Base-by-base conservation (phyloP, 768 basidiomycete species). In the Rhodocollybia butyracea region DNA sequence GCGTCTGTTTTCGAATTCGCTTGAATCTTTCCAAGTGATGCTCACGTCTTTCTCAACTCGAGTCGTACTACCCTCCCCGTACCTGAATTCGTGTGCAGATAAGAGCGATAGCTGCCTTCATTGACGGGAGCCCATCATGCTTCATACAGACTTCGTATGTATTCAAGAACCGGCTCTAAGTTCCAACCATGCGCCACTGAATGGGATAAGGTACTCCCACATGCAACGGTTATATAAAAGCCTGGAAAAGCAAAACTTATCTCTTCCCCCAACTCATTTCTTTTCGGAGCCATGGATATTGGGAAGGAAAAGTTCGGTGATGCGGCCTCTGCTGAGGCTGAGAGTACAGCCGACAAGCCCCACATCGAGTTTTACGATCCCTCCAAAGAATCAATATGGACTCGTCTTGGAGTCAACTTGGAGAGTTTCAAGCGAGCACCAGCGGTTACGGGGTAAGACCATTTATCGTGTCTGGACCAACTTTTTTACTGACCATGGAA, bases 341-440 rank as follows among this genome's bases (percentile, higher is more conserved):
- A 13, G 5, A 19, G 39, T 8, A 13, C 15, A 6, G 39, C 15
- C 48, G 27, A 50, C 48, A 34, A 31, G n/a, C n/a, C n/a, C 21
- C 7, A 38, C 6, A 36, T 38, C 22, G 31, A 72, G 54, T 73
- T 78, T 57, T 78, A 78, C 51, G 76, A 78, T 61, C 76, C 76
- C 13, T 76, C 74, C 34, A 76, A 78, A 57, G 76, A 78, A 60
- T 71, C 68, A 30, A 58, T 68, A 34, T 76, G 73, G 75, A 78
- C 77, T 22, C 76, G 77, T 34, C 21, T 75, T 15, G 77, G 77
- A 50, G 59, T 78, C 42, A 67, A 62, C 21, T 60, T 63, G 5
- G 77, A 78, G 66, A 75, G 73, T 62, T 77, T 78, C 65, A 78
- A 77, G 58, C 70, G 77, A 36, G 76, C 77, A 45, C 77, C 76